phyloP scores from a whole-genome alignment of 2,329 filamentous ascomycete genomes.

The Epichloe elymi region DNA sequence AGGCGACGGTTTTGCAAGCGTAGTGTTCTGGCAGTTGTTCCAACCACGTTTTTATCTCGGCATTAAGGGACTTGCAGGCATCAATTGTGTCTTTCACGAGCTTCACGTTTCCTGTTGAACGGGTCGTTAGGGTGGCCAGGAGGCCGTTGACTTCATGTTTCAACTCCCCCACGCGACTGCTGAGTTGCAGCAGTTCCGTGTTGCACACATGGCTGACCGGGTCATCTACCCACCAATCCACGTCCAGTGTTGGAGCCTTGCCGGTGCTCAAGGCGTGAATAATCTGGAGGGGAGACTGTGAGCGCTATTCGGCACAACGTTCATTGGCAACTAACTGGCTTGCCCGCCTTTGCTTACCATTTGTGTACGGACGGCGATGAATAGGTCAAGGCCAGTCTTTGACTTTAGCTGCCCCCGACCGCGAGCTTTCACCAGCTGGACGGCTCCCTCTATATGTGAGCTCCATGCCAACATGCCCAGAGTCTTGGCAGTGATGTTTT shows the following conservation, averaged over 20 bases:
- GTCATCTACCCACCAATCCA: constrained; percentile 45
- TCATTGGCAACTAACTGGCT: too few relatives aligned
- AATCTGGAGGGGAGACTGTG: constrained; percentile 23
- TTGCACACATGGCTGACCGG: constrained; percentile 33
- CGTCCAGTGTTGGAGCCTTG: constrained; percentile 36
- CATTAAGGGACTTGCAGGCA: constrained; percentile 37
- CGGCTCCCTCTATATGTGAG: constrained; percentile 48
- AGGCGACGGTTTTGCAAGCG: constrained; percentile 36
- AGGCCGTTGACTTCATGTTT: constrained; percentile 38
- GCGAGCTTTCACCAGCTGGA: constrained; percentile 43
- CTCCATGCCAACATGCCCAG: constrained; percentile 44
- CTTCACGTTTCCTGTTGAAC: constrained; percentile 35
- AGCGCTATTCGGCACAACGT: background rate
- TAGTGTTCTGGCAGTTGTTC: constrained; percentile 34
- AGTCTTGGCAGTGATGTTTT: constrained; percentile 43
- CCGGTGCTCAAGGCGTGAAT: constrained; percentile 41
- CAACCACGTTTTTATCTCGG: constrained; percentile 37
- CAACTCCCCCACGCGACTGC: constrained; percentile 38
- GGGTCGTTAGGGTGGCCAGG: constrained; percentile 27
- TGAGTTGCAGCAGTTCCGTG: constrained; percentile 33
- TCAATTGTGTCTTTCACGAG: constrained; percentile 37
- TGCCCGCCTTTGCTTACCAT: constrained; percentile 27
- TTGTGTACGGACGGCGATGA: constrained; percentile 44
- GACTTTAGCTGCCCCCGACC: constrained; percentile 40
- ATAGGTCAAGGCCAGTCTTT: constrained; percentile 38